Evolutionary conservation across 441 rosid genomes (phyloP), one percentile per base, ranked within the genome.

Genomic region (Raphanus hybrid): DNA sequence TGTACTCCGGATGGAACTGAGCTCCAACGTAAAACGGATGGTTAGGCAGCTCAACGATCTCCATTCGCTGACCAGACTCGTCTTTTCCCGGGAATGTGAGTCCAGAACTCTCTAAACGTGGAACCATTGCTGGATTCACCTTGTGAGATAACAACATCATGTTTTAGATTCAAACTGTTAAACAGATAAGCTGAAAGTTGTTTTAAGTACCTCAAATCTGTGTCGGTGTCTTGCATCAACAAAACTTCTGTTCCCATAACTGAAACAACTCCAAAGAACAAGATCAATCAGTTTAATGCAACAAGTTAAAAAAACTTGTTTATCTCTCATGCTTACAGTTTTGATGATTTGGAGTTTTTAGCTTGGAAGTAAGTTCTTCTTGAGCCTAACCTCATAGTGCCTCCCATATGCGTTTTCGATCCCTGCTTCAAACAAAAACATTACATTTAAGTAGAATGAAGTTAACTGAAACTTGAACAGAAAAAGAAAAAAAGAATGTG

Each of bases 1-100:
- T 93, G 60, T 88, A 96, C 81, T 96, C 99, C 0, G 99, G 99
- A 73, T 96, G 99, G 82, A 96, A 96, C 85, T 96, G 99, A 68
- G 75, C 92, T 52, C 99, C 99, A 7, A 96, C 62, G 68, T 77
- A 96, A 83, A 89, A 96, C 5, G 99, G 99, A 84, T 96, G 99
- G 71, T 72, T 85, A 12, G 82, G 90, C 58, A 96, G 84, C 84
- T 96, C 98, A 75, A 92, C 67, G 63, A 94, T 91, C 97, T 85
- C 94, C 94, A 90, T 90, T 14, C 92, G 87, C 67, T 50, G 86
- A 34, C 89, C 82, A 0, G 90, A 84, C 82, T 90, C 90, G 29
- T 88, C 94, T 84, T 85, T 90, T 61, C 90, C 94, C 0, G 89
- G 73, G 83, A 90, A 90, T 41, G 84, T 79, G 60, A 90, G 87